Percentiles rank a stretch among this genome's conserved stretches.
These are phyloP conservation scores for Taiwanofungus camphoratus DNA, from an alignment of 1,284 basidiomycete genomes.

Conservation along the genomic window DNA sequence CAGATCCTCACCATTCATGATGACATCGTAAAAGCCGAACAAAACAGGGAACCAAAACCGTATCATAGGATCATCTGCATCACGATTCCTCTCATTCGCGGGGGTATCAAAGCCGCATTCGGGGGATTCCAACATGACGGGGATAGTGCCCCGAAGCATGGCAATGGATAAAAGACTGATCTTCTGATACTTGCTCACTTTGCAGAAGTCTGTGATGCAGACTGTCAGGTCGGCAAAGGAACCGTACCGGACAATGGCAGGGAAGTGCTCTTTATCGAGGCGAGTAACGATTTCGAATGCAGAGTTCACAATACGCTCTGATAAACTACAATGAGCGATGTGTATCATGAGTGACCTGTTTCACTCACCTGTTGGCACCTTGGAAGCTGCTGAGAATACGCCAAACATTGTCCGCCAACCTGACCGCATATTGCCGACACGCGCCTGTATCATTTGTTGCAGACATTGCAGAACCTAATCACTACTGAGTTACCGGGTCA, in stretches of 20 bases:
- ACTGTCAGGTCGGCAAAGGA: conserved; percentile 95
- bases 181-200: conserved; percentile 98
- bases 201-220: conserved; percentile 98
- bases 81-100: conserved; percentile 32
- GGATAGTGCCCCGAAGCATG: conserved; percentile 90
- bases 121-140: conserved; percentile 83
- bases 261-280: conserved; percentile 88
- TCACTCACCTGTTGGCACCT: conserved; percentile 77
- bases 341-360: neutral
- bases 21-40: conserved; percentile 98
- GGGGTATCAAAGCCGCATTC: conserved; percentile 64
- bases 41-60: conserved; percentile 96
- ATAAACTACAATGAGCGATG: conserved; percentile 4
- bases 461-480: conserved; percentile 89
- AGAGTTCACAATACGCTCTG: conserved; percentile 88
- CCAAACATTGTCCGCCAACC: conserved; percentile 99
- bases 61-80: conserved; percentile 80
- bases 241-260: conserved; percentile 86
- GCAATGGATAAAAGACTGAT: conserved; percentile 95
- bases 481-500: neutral
- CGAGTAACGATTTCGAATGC: conserved; percentile 96
- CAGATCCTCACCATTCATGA: conserved; percentile 99
- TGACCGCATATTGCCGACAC: conserved; percentile 92
- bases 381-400: conserved; percentile 94
- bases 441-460: conserved; percentile 98